Conservation (phyloP, 352 stramenopile genomes). For the Globisporangium heterothallicum region DNA sequence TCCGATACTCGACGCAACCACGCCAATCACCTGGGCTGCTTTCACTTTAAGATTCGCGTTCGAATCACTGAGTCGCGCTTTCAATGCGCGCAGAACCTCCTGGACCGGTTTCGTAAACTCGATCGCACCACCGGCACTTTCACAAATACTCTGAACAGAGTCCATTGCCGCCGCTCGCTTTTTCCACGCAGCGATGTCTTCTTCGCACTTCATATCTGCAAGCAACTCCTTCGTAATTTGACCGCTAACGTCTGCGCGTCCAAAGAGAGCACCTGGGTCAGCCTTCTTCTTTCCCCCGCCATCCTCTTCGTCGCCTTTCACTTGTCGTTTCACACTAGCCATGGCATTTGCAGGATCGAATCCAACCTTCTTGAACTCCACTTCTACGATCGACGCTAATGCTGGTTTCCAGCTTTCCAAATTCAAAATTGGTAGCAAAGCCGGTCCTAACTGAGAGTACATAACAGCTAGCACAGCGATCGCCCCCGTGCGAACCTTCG, state of each 20-base stretch:
- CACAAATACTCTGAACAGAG: constrained; percentile 68
- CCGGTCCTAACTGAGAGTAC: constrained; percentile 81
- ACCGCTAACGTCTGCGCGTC: constrained; percentile 65
- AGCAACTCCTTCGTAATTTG: constrained; percentile 87
- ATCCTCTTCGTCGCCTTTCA: constrained; percentile 59
- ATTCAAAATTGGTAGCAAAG: constrained; percentile 72
- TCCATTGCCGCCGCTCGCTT: constrained; percentile 82
- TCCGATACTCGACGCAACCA: constrained; percentile 70
- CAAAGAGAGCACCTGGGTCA: constrained; percentile 58
- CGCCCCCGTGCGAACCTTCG: constrained; percentile 64
- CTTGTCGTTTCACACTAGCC: constrained; percentile 53
- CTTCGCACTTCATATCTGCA: constrained; percentile 80
- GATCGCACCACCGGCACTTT: constrained; percentile 66
- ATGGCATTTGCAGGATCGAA: constrained; percentile 61
- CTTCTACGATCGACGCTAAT: constrained; percentile 64
- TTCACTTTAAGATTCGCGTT: constrained; percentile 88
- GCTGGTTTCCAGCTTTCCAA: constrained; percentile 83
- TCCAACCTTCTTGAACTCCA: constrained; percentile 78
- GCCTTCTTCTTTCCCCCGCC: constrained; percentile 22
- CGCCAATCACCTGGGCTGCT: constrained; percentile 73
- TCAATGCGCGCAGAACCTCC: constrained; percentile 69
- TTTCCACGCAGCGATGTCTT: constrained; percentile 83
- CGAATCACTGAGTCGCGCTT: constrained; percentile 74
- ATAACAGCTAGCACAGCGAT: constrained; percentile 68
- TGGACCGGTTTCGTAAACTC: constrained; percentile 80